Evolutionary conservation across 345 rosid genomes (phyloP), one percentile per base, ranked within the genome.

Genomic region (Conringia planisiliqua): DNA sequence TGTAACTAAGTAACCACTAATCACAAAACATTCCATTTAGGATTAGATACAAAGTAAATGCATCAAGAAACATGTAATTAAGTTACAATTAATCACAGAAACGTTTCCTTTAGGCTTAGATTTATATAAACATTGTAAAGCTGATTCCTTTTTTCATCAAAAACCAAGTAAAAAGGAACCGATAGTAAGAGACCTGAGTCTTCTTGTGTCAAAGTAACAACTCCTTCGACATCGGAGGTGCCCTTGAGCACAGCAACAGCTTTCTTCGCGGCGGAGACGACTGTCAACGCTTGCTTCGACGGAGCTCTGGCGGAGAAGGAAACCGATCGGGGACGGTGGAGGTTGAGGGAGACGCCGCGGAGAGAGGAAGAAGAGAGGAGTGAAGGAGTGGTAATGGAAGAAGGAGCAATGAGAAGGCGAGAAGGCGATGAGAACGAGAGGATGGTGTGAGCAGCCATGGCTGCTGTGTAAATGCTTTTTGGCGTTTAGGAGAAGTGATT

Each of bases 171-270:
- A 22, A 22, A 22, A 22, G 24, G 24, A 22, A 22, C 24, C 24
- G 24, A 22, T 22, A 1, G 1, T 22, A 22, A 79, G 7, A 30
- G 16, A 91, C 98, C 97, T 70, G 59, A 82, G 54, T 79, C 87
- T 4, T 87, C 97, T 75, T 95, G 99, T 36, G 86, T 79, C 87
- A 95, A 79, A 52, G 88, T 85, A 75, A 85, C 89, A 59, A 92
- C 96, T 72, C 99, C 99, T 85, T 95, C 90, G 14, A 89, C 99
- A 43, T 61, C 59, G 61, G 98, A 91, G 51, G 42, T 80, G 9
- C 99, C 97, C 78, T 83, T 91, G 42, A 95, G 88, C n/a, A 92
- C 97, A 7, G 93, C 97, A 0, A 95, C 97, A 13, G 96, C 97
- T 64, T 95, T 91, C 79, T 92, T 91, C 36, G 88, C 44, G 56